Conservation (phyloP, 2,329 filamentous ascomycete species). For the Lasiodiplodia sp. region DNA sequence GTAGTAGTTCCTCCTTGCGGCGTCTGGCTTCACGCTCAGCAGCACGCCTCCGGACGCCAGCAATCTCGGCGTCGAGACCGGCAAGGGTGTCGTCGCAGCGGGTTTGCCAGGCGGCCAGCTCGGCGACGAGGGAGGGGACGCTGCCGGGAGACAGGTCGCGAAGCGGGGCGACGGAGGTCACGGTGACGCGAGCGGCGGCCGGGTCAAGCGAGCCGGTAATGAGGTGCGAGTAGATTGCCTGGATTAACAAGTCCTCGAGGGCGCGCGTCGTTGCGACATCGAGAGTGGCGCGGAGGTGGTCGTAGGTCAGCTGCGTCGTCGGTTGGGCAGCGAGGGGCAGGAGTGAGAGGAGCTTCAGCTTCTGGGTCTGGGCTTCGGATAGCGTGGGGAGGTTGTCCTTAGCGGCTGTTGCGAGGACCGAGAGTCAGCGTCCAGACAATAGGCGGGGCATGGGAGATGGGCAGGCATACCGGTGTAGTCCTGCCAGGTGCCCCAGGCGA, state of each 20-base stretch:
- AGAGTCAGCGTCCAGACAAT: conserved; percentile 18
- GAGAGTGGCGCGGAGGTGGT: conserved; percentile 70
- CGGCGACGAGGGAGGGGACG: conserved; percentile 71
- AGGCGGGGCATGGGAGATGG: not conserved
- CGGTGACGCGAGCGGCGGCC: conserved; percentile 73
- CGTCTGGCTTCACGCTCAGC: conserved; percentile 6
- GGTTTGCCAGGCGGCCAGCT: conserved; percentile 77
- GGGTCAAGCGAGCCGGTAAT: conserved; percentile 85
- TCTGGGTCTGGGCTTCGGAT: conserved; percentile 75
- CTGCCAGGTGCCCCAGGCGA: conserved; percentile 89
- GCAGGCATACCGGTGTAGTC: conserved; percentile 68
- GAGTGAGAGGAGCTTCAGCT: conserved; percentile 90
- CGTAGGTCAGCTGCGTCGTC: conserved; percentile 70
- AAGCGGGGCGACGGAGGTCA: conserved; percentile 82
- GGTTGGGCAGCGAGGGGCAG: conserved; percentile 78
- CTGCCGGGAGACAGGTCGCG: conserved; percentile 82
- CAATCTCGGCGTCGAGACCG: conserved; percentile 78
- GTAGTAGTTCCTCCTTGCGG: conserved; percentile 21
- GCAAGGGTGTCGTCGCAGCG: conserved; percentile 77
- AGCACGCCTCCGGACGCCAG: conserved; percentile 34
- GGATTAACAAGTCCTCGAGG: conserved; percentile 86
- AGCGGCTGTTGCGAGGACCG: conserved; percentile 49
- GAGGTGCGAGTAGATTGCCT: conserved; percentile 85
- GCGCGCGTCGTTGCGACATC: conserved; percentile 71
- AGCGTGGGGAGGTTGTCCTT: conserved; percentile 71